Conservation (phyloP, 106 monocot species). For the Agapanthus africanus region DNA sequence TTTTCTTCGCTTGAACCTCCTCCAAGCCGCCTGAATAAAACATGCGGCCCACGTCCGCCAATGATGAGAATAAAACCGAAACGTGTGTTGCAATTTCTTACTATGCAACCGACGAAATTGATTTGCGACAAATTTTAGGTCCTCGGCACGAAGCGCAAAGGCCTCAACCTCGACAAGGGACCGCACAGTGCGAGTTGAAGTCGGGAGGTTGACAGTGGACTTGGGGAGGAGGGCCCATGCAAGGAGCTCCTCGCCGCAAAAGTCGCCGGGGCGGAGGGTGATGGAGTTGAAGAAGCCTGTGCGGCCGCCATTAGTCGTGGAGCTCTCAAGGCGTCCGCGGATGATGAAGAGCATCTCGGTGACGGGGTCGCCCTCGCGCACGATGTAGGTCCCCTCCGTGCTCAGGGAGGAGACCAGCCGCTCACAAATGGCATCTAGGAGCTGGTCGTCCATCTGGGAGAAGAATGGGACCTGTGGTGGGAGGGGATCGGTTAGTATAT, state of each 20-base stretch:
- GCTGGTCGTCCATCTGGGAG: slow-evolving; percentile 43
- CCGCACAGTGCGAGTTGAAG: slow-evolving; percentile 64
- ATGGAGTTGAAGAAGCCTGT: slow-evolving; percentile 83
- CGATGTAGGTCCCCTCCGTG: slow-evolving; percentile 62
- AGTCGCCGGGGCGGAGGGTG: slow-evolving; percentile 61
- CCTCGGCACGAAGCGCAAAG: slow-evolving; percentile 75
- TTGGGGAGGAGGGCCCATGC: slow-evolving; percentile 80
- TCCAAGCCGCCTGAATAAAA: slow-evolving; percentile 85
- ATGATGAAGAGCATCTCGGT: slow-evolving; percentile 88
- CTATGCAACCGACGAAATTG: slow-evolving; percentile 80
- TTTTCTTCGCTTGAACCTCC: slow-evolving; percentile 54
- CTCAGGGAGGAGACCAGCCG: slow-evolving; percentile 65
- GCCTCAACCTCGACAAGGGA: slow-evolving; percentile 78
- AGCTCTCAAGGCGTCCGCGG: slow-evolving; percentile 72
- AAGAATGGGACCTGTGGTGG: slow-evolving; percentile 56
- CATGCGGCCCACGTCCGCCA: slow-evolving; percentile 84
- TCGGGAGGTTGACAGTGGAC: slow-evolving; percentile 51
- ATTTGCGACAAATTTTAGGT: slow-evolving; percentile 79
- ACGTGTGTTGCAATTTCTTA: slow-evolving; percentile 85
- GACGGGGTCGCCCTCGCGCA: slow-evolving; percentile 80
- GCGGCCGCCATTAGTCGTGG: slow-evolving; percentile 70
- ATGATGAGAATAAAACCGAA: slow-evolving; percentile 79
- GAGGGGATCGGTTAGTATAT: no score
- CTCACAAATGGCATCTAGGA: slow-evolving; percentile 81
- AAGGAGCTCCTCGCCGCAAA: slow-evolving; percentile 83